Conservation (phyloP, 2,329 filamentous ascomycete genomes). For the Westerdykella aurantiaca region DNA sequence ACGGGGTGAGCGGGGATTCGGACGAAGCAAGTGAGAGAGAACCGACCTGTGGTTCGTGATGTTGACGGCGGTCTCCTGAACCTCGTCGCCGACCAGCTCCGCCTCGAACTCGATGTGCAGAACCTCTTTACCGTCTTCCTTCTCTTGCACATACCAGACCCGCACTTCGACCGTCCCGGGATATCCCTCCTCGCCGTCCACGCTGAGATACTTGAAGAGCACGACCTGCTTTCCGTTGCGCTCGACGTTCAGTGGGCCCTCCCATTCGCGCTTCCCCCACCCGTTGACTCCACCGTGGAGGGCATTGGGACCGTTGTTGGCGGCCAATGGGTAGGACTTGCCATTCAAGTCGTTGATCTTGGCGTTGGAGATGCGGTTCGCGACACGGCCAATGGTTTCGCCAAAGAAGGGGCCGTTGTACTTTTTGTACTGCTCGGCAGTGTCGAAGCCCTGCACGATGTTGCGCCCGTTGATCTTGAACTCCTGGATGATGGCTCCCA, state of each 20-base stretch:
- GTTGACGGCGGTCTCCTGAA: conserved; percentile 85
- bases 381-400: conserved; percentile 79
- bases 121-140: conserved; percentile 63
- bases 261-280: conserved; percentile 76
- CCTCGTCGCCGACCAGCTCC: conserved; percentile 64
- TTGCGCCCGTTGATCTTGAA: conserved; percentile 72
- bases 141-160: conserved; percentile 72
- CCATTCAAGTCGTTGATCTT: conserved; percentile 68
- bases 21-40: not conserved
- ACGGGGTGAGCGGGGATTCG: not conserved
- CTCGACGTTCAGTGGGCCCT: conserved; percentile 59
- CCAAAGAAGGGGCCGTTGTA: conserved; percentile 81
- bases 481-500: conserved; percentile 75
- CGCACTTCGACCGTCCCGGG: conserved; percentile 75
- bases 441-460: conserved; percentile 83
- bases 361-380: conserved; percentile 74
- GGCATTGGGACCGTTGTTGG: conserved; percentile 73
- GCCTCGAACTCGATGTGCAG: conserved; percentile 88
- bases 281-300: conserved; percentile 53
- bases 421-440: conserved; percentile 65
- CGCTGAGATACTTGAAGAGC: conserved; percentile 54
- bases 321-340: conserved; percentile 61
- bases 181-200: conserved; percentile 82
- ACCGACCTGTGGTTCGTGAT: conserved; percentile 89
- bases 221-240: conserved; percentile 44